Conservation (phyloP, 2,329 filamentous ascomycete species). For the Dryadomyces quercus-mongolicae region DNA sequence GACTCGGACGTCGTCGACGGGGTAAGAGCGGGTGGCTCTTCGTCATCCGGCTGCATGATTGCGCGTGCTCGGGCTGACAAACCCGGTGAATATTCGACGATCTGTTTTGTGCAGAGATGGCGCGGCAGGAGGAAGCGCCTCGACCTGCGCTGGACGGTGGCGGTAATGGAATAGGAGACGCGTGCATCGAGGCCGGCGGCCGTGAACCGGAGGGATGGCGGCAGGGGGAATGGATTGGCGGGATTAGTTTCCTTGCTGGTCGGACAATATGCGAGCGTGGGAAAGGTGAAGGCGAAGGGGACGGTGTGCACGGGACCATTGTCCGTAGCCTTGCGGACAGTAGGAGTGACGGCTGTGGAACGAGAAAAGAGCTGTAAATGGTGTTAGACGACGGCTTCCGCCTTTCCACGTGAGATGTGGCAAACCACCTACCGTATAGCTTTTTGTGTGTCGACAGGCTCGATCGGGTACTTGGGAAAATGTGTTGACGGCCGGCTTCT, state of each 20-base stretch:
- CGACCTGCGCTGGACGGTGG: not conserved
- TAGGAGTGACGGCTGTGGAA: not conserved
- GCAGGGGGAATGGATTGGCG: conserved; percentile 1
- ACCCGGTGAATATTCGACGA: not conserved
- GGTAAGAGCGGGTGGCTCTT: not conserved
- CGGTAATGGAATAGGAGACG: conserved; percentile 4
- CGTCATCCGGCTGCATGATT: not conserved
- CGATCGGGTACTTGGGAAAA: not conserved
- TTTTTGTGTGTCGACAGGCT: not conserved
- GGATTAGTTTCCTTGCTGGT: not conserved
- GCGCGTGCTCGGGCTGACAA: not conserved
- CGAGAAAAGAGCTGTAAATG: not conserved
- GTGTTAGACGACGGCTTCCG: not conserved
- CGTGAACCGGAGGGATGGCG: conserved; percentile 1
- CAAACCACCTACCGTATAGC: not conserved
- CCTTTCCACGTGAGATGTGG: not conserved
- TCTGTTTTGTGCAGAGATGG: not conserved
- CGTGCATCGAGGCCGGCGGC: not conserved
- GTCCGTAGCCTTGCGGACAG: not conserved
- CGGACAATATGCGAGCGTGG: not conserved
- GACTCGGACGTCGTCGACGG: not conserved
- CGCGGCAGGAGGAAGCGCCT: not conserved
- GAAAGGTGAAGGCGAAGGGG: not conserved
- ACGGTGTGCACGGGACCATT: not conserved
- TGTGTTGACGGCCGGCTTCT: not conserved